phyloP scores from a whole-genome alignment of 192 early-diverging fungal species.

The Coemansia javaensis region DNA sequence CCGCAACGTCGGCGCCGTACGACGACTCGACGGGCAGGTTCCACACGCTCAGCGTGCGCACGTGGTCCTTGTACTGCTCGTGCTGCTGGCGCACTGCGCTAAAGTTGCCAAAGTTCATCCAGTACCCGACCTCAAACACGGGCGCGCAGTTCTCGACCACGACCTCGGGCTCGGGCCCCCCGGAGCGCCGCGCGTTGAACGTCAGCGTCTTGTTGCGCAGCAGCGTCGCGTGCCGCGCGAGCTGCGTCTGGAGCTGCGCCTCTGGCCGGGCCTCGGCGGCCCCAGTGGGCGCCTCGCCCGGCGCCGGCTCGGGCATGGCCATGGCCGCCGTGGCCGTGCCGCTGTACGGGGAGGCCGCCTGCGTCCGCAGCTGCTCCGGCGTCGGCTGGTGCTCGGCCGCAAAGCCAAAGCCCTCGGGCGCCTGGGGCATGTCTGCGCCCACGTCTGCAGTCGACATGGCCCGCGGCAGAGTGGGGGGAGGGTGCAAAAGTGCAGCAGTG shows the following conservation, averaged over 20 bases:
- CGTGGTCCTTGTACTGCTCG: conserved; percentile 39
- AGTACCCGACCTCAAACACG: conserved; percentile 48
- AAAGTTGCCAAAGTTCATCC: conserved; percentile 51
- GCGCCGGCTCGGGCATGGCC: background rate
- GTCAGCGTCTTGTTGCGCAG: conserved; percentile 34
- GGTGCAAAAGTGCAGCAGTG: too few species aligned
- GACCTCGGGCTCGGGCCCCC: conserved; percentile 2
- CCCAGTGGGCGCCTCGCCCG: too few species aligned
- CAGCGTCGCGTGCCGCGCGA: conserved; percentile 37
- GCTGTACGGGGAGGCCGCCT: background rate
- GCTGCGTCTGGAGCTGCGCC: conserved; percentile 12
- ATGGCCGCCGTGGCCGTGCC: background rate
- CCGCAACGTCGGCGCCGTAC: conserved; percentile 40
- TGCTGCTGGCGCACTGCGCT: conserved; percentile 40
- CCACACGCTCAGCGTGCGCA: conserved; percentile 42
- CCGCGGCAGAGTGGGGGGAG: too few species aligned
- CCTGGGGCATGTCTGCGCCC: conserved; percentile 1
- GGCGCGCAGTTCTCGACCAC: conserved; percentile 39
- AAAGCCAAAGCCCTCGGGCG: conserved; percentile 6
- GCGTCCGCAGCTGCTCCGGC: background rate
- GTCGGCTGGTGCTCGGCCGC: background rate
- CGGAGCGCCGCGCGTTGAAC: conserved; percentile 9
- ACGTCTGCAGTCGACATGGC: conserved; percentile 9
- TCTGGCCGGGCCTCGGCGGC: conserved; percentile 1
- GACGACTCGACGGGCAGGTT: conserved; percentile 46